Evolutionary conservation across 164 flowering plant species (phyloP).

Genomic region (Taxillus chinensis): DNA sequence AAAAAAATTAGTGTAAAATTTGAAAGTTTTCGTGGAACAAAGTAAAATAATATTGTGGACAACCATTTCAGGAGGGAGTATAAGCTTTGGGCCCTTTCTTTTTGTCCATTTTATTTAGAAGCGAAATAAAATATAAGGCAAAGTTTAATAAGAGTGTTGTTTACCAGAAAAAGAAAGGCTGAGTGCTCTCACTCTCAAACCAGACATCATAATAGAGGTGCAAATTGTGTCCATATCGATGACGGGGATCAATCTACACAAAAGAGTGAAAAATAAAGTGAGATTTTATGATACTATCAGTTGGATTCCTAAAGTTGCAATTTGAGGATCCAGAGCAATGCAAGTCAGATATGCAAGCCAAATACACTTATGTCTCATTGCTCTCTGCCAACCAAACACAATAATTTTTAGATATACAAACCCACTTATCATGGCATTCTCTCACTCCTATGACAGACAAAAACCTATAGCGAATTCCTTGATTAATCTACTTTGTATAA

Average conservation of each 20-base stretch:
- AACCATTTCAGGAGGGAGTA: too few relatives aligned
- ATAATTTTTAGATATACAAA: too few relatives aligned
- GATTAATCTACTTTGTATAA: too few relatives aligned
- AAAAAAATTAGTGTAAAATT: too few relatives aligned
- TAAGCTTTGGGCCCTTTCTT: not conserved
- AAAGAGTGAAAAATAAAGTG: not conserved
- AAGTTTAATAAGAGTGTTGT: not conserved
- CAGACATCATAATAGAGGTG: constrained; percentile 60
- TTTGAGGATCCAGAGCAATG: not conserved
- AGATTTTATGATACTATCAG: not conserved
- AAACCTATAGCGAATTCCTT: too few relatives aligned
- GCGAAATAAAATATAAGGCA: not conserved
- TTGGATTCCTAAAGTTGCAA: not conserved
- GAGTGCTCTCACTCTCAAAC: constrained; percentile 51
- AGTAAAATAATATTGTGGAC: too few relatives aligned
- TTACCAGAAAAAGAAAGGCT: constrained; percentile 77
- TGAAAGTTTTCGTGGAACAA: too few relatives aligned
- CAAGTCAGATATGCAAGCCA: not conserved
- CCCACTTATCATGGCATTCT: too few relatives aligned
- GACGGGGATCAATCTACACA: constrained; percentile 67
- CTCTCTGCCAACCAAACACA: too few relatives aligned
- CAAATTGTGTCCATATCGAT: constrained; percentile 65
- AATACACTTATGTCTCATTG: not conserved
- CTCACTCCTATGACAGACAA: too few relatives aligned
- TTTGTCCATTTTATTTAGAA: not conserved